A percentile compares a stretch with the other conserved stretches of the same genome.
Evolutionary conservation across 2,329 filamentous ascomycete species (phyloP).

Genomic region (Pyricularia pennisetigena): DNA sequence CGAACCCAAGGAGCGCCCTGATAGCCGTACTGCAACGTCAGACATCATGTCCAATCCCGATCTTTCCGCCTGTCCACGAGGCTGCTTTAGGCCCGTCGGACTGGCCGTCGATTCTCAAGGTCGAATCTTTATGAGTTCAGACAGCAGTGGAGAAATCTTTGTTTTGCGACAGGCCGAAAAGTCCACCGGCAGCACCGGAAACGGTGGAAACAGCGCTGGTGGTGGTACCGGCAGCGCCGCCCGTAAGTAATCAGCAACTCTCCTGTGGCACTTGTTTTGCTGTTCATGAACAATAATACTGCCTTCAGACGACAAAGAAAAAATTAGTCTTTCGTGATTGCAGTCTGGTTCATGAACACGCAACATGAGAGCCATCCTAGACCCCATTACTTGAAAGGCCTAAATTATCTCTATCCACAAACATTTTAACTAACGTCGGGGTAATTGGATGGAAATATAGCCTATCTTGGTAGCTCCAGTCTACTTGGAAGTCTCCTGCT

Average conservation of each 20-base stretch:
- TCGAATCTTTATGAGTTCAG: constrained; percentile 52
- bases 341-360: background rate
- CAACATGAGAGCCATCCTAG: background rate
- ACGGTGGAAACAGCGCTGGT: background rate
- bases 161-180: constrained; percentile 28
- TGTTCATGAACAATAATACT: background rate
- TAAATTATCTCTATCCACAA: background rate
- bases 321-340: background rate
- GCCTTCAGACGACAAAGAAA: background rate
- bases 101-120: constrained; percentile 40
- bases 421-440: background rate
- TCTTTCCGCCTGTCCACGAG: constrained; percentile 38
- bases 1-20: constrained; percentile 24
- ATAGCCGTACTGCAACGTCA: constrained; percentile 35
- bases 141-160: constrained; percentile 57
- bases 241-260: background rate
- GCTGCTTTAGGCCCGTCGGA: constrained; percentile 55
- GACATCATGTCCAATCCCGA: constrained; percentile 48
- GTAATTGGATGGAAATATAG: background rate
- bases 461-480: background rate
- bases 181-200: constrained; percentile 8
- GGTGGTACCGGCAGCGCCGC: background rate
- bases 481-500: background rate
- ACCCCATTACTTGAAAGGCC: background rate
- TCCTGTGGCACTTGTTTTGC: background rate